Conservation (phyloP, 768 basidiomycete genomes). For the Phlebiopsis flavidoalba region DNA sequence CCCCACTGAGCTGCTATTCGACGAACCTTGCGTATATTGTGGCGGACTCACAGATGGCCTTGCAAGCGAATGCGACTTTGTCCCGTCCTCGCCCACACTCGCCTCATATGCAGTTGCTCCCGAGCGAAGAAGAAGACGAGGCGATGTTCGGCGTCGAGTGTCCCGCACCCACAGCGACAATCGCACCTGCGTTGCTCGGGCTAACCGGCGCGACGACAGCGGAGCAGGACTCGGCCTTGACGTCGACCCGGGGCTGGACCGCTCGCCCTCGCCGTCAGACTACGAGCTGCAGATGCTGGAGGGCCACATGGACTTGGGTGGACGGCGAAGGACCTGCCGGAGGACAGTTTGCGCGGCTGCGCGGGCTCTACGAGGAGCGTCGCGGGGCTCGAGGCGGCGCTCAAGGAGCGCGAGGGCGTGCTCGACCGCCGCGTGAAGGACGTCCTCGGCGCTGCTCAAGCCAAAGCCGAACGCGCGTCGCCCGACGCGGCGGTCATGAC, state of each 20-base stretch:
- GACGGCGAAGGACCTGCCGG: slow-evolving; percentile 12
- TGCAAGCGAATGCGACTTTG: neutral
- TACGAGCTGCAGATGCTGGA: slow-evolving; percentile 23
- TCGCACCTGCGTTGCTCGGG: slow-evolving; percentile 18
- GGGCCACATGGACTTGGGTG: slow-evolving; percentile 20
- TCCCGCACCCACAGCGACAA: slow-evolving; percentile 12
- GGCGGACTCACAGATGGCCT: neutral
- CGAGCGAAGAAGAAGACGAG: slow-evolving; percentile 8
- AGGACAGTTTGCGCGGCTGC: slow-evolving; percentile 20
- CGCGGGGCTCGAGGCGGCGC: slow-evolving; percentile 18
- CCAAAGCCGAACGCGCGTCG: slow-evolving; percentile 24
- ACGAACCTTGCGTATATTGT: neutral
- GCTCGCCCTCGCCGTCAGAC: slow-evolving; percentile 23
- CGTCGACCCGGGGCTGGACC: slow-evolving; percentile 20
- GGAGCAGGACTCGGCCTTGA: slow-evolving; percentile 20
- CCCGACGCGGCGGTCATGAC: slow-evolving; percentile 20
- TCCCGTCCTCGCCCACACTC: slow-evolving; percentile 16
- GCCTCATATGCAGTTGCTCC: slow-evolving; percentile 15
- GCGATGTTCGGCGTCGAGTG: neutral
- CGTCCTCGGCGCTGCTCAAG: slow-evolving; percentile 27
- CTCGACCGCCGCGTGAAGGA: slow-evolving; percentile 24
- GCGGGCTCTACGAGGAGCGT: slow-evolving; percentile 15
- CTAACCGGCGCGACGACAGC: neutral
- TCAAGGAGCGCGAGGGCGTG: slow-evolving; percentile 19
- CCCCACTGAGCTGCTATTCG: neutral